A percentile compares a stretch with the other conserved stretches of the same genome.
Evolutionary conservation across 2,329 filamentous ascomycete species (phyloP).

Genomic region (Blumeria hordei): DNA sequence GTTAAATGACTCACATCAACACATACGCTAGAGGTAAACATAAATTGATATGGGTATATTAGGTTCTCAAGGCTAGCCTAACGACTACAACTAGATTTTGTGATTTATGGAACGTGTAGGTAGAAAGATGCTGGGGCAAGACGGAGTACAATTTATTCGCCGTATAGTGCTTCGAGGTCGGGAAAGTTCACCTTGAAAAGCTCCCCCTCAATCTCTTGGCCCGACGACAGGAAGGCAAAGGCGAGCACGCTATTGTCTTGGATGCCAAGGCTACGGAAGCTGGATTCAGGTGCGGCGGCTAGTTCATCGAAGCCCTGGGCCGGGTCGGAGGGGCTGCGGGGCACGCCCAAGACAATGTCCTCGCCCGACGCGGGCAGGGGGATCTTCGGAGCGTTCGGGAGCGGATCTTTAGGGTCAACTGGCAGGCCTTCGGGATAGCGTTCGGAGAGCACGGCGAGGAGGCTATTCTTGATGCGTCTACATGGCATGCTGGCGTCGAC

Average conservation of each 20-base stretch:
- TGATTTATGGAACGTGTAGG: too few species aligned
- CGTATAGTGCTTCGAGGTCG: conserved; percentile 8
- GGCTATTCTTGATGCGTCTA: conserved; percentile 27
- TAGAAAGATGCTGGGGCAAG: too few species aligned
- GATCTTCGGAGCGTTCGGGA: conserved; percentile 3
- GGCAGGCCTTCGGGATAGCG: conserved; percentile 29
- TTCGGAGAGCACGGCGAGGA: conserved; percentile 32
- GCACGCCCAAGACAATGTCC: conserved; percentile 22
- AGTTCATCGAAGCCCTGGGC: conserved; percentile 24
- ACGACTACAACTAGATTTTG: too few species aligned
- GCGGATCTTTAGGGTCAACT: conserved; percentile 6
- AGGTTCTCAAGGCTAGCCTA: too few species aligned
- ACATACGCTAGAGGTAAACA: too few species aligned
- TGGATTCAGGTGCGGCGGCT: conserved; percentile 14
- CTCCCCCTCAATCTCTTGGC: conserved; percentile 13
- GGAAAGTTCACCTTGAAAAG: conserved; percentile 9
- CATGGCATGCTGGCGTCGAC: conserved; percentile 33
- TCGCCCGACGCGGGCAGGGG: conserved; percentile 16
- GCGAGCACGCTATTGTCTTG: conserved; percentile 18
- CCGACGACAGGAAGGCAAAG: conserved; percentile 17
- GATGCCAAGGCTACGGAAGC: conserved; percentile 15
- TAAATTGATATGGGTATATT: too few species aligned
- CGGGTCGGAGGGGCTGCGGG: conserved; percentile 22
- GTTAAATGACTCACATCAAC: too few species aligned
- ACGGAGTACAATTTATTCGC: not conserved